Percentiles rank a stretch among this genome's conserved stretches.
These are phyloP conservation scores for Clarireedia paspali DNA, from an alignment of 2,329 filamentous ascomycete genomes.

Conservation along the genomic window DNA sequence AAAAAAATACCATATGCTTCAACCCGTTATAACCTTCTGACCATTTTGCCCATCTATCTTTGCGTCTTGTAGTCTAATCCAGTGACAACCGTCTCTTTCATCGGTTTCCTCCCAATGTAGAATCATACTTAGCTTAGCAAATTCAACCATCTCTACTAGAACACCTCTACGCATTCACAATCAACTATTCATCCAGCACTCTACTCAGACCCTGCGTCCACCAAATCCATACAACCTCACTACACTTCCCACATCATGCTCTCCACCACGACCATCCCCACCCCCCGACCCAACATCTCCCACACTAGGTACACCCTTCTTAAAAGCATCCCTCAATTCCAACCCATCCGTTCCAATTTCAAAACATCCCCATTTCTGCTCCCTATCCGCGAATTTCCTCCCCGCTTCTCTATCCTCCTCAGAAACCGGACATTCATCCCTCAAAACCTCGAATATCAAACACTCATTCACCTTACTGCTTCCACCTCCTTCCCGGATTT, in stretches of 20 bases:
- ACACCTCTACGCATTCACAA: too few species aligned
- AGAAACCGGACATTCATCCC: conserved; percentile 23
- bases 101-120: too few species aligned
- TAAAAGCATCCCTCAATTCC: conserved; percentile 35
- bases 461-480: conserved; percentile 1
- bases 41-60: too few species aligned
- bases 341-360: conserved; percentile 33
- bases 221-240: neutral
- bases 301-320: conserved; percentile 3
- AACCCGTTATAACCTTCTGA: too few species aligned
- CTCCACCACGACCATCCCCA: neutral
- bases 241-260: neutral
- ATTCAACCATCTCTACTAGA: too few species aligned
- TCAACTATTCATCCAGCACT: too few species aligned
- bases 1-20: too few species aligned
- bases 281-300: too few species aligned
- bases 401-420: neutral
- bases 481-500: neutral
- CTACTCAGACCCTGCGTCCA: neutral
- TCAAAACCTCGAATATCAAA: conserved; percentile 25
- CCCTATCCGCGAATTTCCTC: conserved; percentile 32
- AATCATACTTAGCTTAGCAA: too few species aligned
- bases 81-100: too few species aligned
- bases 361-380: conserved; percentile 48
- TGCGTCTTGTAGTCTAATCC: too few species aligned